Evolutionary conservation across 2,329 filamentous ascomycete genomes (phyloP).

Genomic region (Sporothrix curviconia): DNA sequence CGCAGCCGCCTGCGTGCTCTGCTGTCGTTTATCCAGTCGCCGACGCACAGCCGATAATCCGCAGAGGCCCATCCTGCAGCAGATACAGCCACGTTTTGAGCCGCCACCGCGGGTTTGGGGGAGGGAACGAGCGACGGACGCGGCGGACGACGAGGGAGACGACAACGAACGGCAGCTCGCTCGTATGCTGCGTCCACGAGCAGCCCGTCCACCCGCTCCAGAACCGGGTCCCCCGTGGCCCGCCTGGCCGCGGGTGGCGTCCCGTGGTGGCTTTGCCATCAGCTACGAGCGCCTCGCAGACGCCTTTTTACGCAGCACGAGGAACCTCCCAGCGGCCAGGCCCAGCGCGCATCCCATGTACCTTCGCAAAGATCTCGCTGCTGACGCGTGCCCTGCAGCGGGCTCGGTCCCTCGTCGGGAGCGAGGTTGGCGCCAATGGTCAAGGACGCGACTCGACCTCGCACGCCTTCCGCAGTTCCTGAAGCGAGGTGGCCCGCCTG

Average conservation of each 20-base stretch:
- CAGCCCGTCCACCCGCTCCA: constrained; percentile 54
- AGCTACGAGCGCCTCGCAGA: constrained; percentile 47
- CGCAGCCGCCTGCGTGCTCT: too few relatives aligned
- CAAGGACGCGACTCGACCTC: constrained; percentile 60
- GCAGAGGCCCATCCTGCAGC: constrained; percentile 28
- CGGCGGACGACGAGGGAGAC: not conserved
- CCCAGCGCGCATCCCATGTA: constrained; percentile 32
- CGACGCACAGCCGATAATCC: constrained; percentile 27
- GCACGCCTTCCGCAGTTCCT: constrained; percentile 47
- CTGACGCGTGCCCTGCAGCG: constrained; percentile 56
- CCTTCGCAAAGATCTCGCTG: constrained; percentile 44
- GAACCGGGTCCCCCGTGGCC: constrained; percentile 31
- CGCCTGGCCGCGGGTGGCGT: not conserved
- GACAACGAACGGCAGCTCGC: not conserved
- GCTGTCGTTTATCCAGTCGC: too few relatives aligned
- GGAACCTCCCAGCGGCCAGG: constrained; percentile 37
- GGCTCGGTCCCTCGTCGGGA: constrained; percentile 49
- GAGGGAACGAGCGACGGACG: not conserved
- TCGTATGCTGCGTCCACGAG: too few relatives aligned
- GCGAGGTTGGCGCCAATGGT: too few relatives aligned
- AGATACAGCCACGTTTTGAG: constrained; percentile 23
- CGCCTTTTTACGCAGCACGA: constrained; percentile 36
- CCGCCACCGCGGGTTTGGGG: too few relatives aligned
- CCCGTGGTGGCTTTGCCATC: constrained; percentile 42
- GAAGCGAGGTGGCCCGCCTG: constrained; percentile 33